Evolutionary conservation across 805 yeast species (phyloP), one percentile per base, ranked within the genome.

Genomic region (Suhomyces pyralidae): DNA sequence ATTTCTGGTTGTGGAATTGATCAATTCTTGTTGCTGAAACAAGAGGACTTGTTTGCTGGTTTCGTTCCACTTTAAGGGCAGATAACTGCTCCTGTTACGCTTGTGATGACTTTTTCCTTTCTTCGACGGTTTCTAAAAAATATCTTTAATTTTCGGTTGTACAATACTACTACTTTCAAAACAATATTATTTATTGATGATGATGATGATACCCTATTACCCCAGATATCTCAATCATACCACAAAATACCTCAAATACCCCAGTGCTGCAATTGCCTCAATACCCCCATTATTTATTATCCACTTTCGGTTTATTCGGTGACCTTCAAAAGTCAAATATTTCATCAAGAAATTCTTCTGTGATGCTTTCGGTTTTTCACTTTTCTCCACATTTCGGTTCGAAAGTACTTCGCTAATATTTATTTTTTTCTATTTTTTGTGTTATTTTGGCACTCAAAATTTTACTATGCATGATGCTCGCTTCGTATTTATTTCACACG

Each of bases 31-130:
- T 51, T 52, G 32, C 58, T 51, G 32, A 64, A 58, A 48, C 64
- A 59, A 28, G 69, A 67, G 2, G 71, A 64, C n/a, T 64, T 69
- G 52, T 63, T 66, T 36, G 56, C 55, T 59, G 61, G 62, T 10
- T 61, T 60, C 49, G 64, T 61, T 40, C 55, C 59, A 14, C 49
- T 54, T 28, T 60, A 49, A 49, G 10, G 14, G n/a, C 36, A 38
- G 20, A 36, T 12, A 20, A 19, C 43, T 15, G 47, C 25, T 45
- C 25, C 15, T 48, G 15, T 38, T 48, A 44, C 34, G 40, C 30
- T 28, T 42, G 45, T 46, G n/a, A 40, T 38, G 52, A 50, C 12
- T 12, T 49, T 36, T 24, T 22, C 45, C 22, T 10, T 17, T n/a
- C 46, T 44, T 22, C 22, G 34, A 30, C 36, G 10, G 14, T 36